These are phyloP conservation scores for Lepidium didymum DNA, from an alignment of 345 rosid genomes.

Conservation along the genomic window DNA sequence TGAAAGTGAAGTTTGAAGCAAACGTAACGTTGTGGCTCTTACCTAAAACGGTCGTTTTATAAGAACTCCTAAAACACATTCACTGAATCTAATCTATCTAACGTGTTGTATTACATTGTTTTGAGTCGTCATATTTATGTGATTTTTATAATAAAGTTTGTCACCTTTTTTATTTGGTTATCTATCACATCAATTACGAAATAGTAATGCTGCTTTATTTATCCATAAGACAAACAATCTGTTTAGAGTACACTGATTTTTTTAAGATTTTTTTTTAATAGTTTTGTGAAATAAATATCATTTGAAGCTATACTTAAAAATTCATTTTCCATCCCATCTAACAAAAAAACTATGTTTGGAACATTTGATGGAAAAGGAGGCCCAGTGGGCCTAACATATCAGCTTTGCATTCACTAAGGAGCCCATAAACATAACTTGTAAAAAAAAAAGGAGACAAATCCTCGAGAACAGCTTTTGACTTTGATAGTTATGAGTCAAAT, in stretches of 20 bases:
- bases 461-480: not conserved
- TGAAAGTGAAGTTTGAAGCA: slow-evolving; percentile 17
- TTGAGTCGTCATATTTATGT: not conserved
- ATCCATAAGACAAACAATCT: not conserved
- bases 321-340: not conserved
- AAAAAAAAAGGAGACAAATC: no score
- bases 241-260: not conserved
- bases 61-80: slow-evolving; percentile 18
- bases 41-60: not conserved
- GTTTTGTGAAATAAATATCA: not conserved
- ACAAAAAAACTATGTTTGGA: not conserved
- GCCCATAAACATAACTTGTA: not conserved
- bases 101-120: not conserved
- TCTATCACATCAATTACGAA: slow-evolving; percentile 18
- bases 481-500: not conserved
- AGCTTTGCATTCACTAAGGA: not conserved
- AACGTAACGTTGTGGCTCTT: slow-evolving; percentile 17
- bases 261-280: not conserved
- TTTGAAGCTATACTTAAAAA: no score
- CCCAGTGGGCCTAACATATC: not conserved
- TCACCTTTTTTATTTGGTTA: slow-evolving; percentile 15
- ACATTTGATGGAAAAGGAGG: not conserved
- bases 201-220: not conserved
- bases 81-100: slow-evolving; percentile 10
- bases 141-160: not conserved